phyloP scores from a whole-genome alignment of 148 eudicot genomes.

The Rhododendron ferrugineum region DNA sequence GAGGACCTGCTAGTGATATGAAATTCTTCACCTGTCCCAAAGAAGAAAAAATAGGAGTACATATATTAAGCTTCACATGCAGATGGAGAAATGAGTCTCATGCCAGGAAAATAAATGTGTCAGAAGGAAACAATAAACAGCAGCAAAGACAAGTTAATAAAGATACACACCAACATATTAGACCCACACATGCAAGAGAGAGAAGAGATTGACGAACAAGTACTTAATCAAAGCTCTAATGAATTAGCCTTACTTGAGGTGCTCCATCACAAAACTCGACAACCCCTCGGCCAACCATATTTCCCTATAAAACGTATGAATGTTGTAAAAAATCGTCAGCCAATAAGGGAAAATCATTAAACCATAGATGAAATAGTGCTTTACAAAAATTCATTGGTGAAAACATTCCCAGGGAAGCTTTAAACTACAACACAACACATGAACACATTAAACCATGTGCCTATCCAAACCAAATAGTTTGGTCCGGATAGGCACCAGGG shows the following conservation, averaged over 20 bases:
- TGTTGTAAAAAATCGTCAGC: neutral
- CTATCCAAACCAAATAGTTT: neutral
- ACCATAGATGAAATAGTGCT: neutral
- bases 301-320: slow-evolving; percentile 35
- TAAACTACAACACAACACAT: neutral
- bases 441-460: neutral
- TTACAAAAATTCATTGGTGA: too few relatives aligned
- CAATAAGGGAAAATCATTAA: neutral
- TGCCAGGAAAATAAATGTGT: neutral
- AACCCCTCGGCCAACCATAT: slow-evolving; percentile 49
- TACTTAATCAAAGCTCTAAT: neutral
- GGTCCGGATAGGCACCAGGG: neutral
- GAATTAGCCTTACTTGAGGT: slow-evolving; percentile 43
- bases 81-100: neutral
- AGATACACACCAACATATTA: neutral
- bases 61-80: neutral
- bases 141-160: neutral
- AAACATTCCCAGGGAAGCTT: neutral
- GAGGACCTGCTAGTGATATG: slow-evolving; percentile 67
- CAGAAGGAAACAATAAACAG: neutral
- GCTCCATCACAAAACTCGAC: slow-evolving; percentile 54
- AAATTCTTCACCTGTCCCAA: slow-evolving; percentile 52
- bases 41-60: neutral
- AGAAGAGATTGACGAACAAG: neutral
- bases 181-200: neutral